Percentiles rank a stretch among this genome's conserved stretches.
Evolutionary conservation across 1,139 yeast species (phyloP).

Genomic region (Debaryomycetaceae sp.): DNA sequence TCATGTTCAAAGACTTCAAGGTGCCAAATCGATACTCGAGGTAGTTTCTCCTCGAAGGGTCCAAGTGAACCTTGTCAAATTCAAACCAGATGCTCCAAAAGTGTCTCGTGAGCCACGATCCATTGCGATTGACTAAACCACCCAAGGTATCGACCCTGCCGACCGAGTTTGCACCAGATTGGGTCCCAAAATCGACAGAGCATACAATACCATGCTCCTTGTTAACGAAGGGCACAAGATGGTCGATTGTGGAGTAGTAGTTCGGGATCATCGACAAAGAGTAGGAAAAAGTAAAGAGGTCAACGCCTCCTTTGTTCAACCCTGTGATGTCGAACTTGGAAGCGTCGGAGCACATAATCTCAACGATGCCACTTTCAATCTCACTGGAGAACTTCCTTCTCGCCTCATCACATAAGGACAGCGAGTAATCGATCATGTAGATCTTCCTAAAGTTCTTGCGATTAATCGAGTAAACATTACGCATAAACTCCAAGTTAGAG

Average conservation of each 20-base stretch:
- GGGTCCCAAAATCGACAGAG: conserved; percentile 79
- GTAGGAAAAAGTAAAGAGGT: conserved; percentile 71
- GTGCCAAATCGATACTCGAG: conserved; percentile 80
- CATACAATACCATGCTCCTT: conserved; percentile 57
- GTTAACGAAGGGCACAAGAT: conserved; percentile 50
- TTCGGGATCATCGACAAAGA: conserved; percentile 84
- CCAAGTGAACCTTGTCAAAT: conserved; percentile 74
- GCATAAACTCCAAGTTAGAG: conserved; percentile 73
- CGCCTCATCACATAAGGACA: conserved; percentile 73
- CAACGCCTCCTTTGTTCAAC: conserved; percentile 34
- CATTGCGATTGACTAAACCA: conserved; percentile 65
- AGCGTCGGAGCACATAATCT: conserved; percentile 71
- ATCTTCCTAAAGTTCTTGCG: conserved; percentile 53
- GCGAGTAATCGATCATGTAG: conserved; percentile 71
- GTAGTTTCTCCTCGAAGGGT: conserved; percentile 77
- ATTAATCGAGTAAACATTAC: conserved; percentile 46
- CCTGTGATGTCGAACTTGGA: conserved; percentile 53
- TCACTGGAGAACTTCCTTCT: conserved; percentile 44
- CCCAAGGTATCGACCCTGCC: conserved; percentile 77
- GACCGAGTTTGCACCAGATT: conserved; percentile 55
- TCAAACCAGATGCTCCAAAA: conserved; percentile 90
- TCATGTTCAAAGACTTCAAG: conserved; percentile 63
- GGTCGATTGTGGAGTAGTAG: conserved; percentile 75
- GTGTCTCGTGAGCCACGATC: conserved; percentile 71
- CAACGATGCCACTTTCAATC: conserved; percentile 49